Base-by-base conservation (phyloP, 1,139 yeast species). In the Suhomyces coccinellae region DNA sequence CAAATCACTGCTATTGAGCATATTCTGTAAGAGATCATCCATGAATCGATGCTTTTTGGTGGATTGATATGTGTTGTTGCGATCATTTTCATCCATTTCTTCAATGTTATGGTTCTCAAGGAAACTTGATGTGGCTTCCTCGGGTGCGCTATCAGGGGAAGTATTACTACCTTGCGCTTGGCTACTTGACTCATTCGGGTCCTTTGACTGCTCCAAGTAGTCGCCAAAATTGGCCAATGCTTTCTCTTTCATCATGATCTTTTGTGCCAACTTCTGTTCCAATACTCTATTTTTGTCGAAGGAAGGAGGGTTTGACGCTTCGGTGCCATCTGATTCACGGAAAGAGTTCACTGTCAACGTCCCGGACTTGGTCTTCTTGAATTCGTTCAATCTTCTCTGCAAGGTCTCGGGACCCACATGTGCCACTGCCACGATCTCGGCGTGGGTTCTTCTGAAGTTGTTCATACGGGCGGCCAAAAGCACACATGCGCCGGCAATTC, bases 401-500 rank as follows among this genome's bases (percentile, higher is more conserved):
- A 95, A 76, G 0, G 99, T 95, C 51, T 86, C 95, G 55, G 89
- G 96, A 3, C 97, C 97, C 27, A 95, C 93, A 64, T 89, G 96
- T 1, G 99, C 95, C 20, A 93, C 93, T 0, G 95, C 95, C 17
- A 93, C 97, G 45, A 95, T 85, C 61, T 95, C 98, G 1, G 93
- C 82, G 65, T 93, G 97, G 4, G 96, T 85, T 58, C 98, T 76
- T 57, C 97, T 78, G 62, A 87, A 83, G 59, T 91, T 91, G 66
- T 93, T 93, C 98, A 93, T 93, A 65, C 99, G 78, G 3, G 97
- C 93, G 0, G 99, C 99, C 43, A 93, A 69, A 40, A 95, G 65
- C 2, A 93, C 77, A 65, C 98, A 90, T 0, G 99, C 99, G 26
- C 99, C 99, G 0, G 99, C 99, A 42, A 93, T 81, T 58, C 99